A percentile compares a stretch with the other conserved stretches of the same genome.
These are phyloP conservation scores for Ceratocystiopsis sp. DNA, from an alignment of 2,329 filamentous ascomycete genomes.

Conservation along the genomic window DNA sequence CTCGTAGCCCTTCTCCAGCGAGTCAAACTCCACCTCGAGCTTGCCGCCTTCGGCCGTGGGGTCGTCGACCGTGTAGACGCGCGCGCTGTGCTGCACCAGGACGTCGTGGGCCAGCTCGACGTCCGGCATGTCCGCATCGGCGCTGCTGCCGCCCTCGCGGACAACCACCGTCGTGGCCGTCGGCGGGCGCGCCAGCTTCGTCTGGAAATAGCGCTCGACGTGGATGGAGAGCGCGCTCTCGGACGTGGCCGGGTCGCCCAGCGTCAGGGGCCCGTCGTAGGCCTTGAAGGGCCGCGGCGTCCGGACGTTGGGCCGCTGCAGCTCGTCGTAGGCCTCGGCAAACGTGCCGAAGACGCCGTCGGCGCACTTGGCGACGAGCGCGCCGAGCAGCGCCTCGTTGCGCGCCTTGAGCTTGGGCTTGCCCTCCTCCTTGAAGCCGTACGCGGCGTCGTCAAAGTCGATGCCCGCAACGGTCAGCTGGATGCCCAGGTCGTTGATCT, in stretches of 20 bases:
- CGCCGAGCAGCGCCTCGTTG: slow-evolving; percentile 55
- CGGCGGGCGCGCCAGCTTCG: slow-evolving; percentile 56
- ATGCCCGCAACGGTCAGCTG: slow-evolving; percentile 68
- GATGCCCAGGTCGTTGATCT: slow-evolving; percentile 61
- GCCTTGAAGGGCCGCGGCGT: slow-evolving; percentile 55
- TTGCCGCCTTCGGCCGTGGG: slow-evolving; percentile 60
- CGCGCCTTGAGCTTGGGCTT: slow-evolving; percentile 55
- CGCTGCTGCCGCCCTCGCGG: slow-evolving; percentile 30
- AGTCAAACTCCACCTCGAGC: slow-evolving; percentile 62
- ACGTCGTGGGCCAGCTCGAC: slow-evolving; percentile 32
- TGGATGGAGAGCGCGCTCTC: slow-evolving; percentile 64
- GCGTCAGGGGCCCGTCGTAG: slow-evolving; percentile 62
- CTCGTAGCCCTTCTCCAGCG: slow-evolving; percentile 81
- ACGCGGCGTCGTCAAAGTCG: slow-evolving; percentile 85
- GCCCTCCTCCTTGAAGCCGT: slow-evolving; percentile 79
- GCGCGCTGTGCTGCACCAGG: slow-evolving; percentile 55
- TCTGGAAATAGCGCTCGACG: slow-evolving; percentile 82
- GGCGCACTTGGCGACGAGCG: slow-evolving; percentile 47
- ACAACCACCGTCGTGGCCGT: slow-evolving; percentile 62
- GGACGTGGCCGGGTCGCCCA: slow-evolving; percentile 62
- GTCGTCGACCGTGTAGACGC: slow-evolving; percentile 68
- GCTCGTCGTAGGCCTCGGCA: slow-evolving; percentile 65
- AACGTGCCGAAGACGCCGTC: slow-evolving; percentile 68
- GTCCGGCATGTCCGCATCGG: slow-evolving; percentile 31
- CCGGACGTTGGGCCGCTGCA: slow-evolving; percentile 64